Evolutionary conservation across 2,329 filamentous ascomycete genomes (phyloP).

Genomic region (Metarhizium brunneum): DNA sequence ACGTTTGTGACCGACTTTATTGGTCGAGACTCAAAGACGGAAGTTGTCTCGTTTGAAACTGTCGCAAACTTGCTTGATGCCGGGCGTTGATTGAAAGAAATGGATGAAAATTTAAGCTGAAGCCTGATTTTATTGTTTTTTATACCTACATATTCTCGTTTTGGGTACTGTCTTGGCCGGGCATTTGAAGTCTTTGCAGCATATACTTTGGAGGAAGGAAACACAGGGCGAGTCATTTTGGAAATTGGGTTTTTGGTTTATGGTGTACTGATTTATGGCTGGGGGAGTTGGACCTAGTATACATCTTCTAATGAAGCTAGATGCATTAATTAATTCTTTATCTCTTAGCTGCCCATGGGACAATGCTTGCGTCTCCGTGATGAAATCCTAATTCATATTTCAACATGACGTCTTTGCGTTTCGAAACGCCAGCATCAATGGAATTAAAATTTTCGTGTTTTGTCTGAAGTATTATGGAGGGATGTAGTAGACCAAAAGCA

Average conservation of each 20-base stretch:
- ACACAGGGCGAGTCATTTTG: not conserved
- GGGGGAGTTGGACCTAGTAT: constrained; percentile 2
- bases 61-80: not conserved
- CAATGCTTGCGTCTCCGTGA: not conserved
- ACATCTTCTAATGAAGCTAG: not conserved
- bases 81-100: not conserved
- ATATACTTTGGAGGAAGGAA: not conserved
- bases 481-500: not conserved
- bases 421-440: not conserved
- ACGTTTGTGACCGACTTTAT: not conserved
- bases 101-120: not conserved
- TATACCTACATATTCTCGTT: not conserved
- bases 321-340: not conserved
- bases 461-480: not conserved
- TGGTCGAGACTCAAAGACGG: not conserved
- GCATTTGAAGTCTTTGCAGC: not conserved
- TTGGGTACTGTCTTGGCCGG: not conserved
- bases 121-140: not conserved
- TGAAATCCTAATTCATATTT: not conserved
- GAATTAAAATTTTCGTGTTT: not conserved
- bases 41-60: not conserved
- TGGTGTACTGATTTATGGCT: not conserved
- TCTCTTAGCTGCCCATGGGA: not conserved
- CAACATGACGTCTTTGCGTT: not conserved
- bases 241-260: not conserved